A percentile compares a stretch with the other conserved stretches of the same genome.
phyloP scores from a whole-genome alignment of 2,329 filamentous ascomycete genomes.

The Exophiala phaeomuriformis region DNA sequence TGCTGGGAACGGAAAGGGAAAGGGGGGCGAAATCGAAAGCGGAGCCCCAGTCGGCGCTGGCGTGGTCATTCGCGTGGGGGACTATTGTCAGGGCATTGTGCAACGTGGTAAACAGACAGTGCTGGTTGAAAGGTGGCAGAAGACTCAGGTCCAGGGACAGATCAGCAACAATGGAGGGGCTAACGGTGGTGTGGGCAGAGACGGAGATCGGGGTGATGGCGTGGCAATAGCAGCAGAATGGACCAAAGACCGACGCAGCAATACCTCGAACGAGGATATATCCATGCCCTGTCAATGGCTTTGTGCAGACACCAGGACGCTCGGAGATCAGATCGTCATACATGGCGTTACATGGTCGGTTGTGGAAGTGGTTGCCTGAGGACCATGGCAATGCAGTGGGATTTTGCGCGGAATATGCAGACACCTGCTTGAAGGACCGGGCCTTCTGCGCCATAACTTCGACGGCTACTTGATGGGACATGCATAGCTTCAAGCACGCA shows the following conservation, averaged over 20 bases:
- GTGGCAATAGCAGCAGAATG: slow-evolving; percentile 1
- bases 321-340: slow-evolving; percentile 14
- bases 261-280: slow-evolving; percentile 3
- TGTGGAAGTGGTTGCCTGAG: slow-evolving; percentile 7
- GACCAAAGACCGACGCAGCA: slow-evolving; percentile 16
- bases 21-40: too few species aligned
- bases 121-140: slow-evolving; percentile 19
- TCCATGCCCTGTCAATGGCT: slow-evolving; percentile 15
- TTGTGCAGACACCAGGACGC: slow-evolving; percentile 9
- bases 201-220: too few species aligned
- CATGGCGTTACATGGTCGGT: slow-evolving; percentile 12
- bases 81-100: slow-evolving; percentile 23
- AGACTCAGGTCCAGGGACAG: neutral
- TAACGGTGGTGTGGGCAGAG: too few species aligned
- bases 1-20: neutral
- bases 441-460: too few species aligned
- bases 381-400: neutral
- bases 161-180: too few species aligned
- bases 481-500: too few species aligned
- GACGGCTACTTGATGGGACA: too few species aligned
- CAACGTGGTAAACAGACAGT: slow-evolving; percentile 1
- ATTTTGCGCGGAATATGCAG: too few species aligned
- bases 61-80: slow-evolving; percentile 19
- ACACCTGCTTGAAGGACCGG: too few species aligned
- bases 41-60: neutral